Base-by-base conservation (phyloP, 495 filamentous ascomycete species). In the Jackrogersella minutella region DNA sequence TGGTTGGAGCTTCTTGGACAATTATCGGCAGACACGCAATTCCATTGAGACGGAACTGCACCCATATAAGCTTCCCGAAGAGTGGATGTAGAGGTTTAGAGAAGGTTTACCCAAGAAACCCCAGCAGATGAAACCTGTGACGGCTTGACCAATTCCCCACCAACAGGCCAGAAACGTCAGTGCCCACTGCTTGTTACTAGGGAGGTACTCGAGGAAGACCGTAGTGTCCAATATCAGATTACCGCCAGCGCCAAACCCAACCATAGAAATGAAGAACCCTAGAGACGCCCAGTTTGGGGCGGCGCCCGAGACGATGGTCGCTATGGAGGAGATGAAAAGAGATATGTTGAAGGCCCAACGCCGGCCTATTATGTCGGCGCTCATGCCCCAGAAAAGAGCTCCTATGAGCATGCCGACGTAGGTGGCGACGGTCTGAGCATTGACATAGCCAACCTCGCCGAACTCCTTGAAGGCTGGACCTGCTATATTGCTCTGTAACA, bases 151-250 rank as follows among this genome's bases (percentile, higher is more conserved):
- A 39, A 93, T 73, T 4, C 90, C 90, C 92, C 92, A 96, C 81
- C 91, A 90, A 28, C 87, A 80, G 1, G 90, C 90, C 68, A 94
- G 79, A 11, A 91, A 76, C 0, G 90, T 94, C 30, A 94, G 76
- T 7, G 92, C 81, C 76, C 88, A 93, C 74, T 93, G 91, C 77
- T 92, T 89, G 30, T 83, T 84, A 13, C 85, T 85, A 0, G 92
- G 92, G 2, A 94, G 74, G 67, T 91, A 93, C 70, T 96, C 92
- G 24, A 94, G 78, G 68, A 93, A 93, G 52, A 93, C 87, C 0
- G 89, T 85, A 0, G 88, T 90, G 64, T 92, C 88, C 24, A 92
- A 72, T 2, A 90, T 84, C 43, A 91, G 74, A 66, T 92, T 91
- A 14, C 90, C 90, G 11, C 90, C 91, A 6, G 88, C 91, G 1